phyloP scores from a whole-genome alignment of 2,329 filamentous ascomycete genomes.

The Blastomyces emzantsi region DNA sequence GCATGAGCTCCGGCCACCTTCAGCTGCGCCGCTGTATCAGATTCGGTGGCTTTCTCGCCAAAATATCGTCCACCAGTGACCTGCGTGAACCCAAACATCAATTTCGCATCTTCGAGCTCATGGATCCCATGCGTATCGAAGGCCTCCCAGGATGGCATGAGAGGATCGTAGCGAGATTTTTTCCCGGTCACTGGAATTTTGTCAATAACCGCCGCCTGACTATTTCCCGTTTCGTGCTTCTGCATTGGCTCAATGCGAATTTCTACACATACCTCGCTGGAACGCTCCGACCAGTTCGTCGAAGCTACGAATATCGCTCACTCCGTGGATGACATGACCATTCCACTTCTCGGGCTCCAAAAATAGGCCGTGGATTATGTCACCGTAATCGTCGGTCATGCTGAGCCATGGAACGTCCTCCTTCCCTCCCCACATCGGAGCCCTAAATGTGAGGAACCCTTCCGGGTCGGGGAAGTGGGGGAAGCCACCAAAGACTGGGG shows the following conservation, averaged over 20 bases:
- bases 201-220: neutral
- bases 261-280: conserved; percentile 22
- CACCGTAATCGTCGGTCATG: conserved; percentile 38
- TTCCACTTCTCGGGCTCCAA: conserved; percentile 33
- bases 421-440: conserved; percentile 35
- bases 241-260: neutral
- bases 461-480: conserved; percentile 30
- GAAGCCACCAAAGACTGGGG: conserved; percentile 35
- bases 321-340: conserved; percentile 30
- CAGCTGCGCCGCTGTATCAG: conserved; percentile 3
- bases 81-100: conserved; percentile 33
- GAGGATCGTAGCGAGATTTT: conserved; percentile 25
- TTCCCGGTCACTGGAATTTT: conserved; percentile 21
- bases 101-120: conserved; percentile 31
- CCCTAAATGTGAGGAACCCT: conserved; percentile 29
- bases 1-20: conserved; percentile 3
- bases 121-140: conserved; percentile 27
- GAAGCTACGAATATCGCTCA: conserved; percentile 29
- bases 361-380: conserved; percentile 40
- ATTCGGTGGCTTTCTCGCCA: neutral
- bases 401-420: conserved; percentile 34
- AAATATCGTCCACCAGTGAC: conserved; percentile 22
- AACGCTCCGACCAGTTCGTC: conserved; percentile 27
- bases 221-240: neutral
- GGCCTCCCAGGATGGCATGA: conserved; percentile 26